Evolutionary conservation across 345 rosid species (phyloP).

Genomic region (Lagerstroemia speciosa): DNA sequence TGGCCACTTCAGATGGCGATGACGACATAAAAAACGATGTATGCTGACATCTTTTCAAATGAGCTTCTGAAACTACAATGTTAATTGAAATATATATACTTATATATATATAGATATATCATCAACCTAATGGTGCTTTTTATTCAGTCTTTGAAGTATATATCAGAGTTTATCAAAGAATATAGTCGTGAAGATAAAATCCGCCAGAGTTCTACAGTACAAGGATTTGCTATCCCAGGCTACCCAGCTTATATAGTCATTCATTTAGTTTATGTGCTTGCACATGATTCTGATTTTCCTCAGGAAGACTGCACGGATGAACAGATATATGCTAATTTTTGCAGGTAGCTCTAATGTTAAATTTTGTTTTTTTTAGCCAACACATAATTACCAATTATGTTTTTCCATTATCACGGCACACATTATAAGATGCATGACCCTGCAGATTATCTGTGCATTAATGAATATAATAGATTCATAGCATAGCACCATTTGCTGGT

Average conservation of each 20-base stretch:
- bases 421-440: not conserved
- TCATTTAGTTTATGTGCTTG: conserved; percentile 78
- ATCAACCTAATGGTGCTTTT: conserved; percentile 14
- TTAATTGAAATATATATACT: not conserved
- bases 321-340: conserved; percentile 48
- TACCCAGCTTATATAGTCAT: conserved; percentile 66
- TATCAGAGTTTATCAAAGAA: conserved; percentile 59
- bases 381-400: not conserved
- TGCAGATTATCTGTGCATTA: not conserved
- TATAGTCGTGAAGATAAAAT: conserved; percentile 40
- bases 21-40: conserved; percentile 63
- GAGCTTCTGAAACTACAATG: not conserved
- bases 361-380: not conserved
- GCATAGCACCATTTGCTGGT: not conserved
- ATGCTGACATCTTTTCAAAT: conserved; percentile 18
- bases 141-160: conserved; percentile 51
- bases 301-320: conserved; percentile 61
- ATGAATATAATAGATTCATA: not conserved
- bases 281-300: conserved; percentile 63
- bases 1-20: conserved; percentile 40
- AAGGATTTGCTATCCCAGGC: conserved; percentile 43
- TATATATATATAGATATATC: too few species aligned
- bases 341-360: conserved; percentile 30
- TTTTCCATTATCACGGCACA: not conserved
- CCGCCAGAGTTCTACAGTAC: conserved; percentile 29